Base-by-base conservation (phyloP, 257 asterid species). In the Solanum peruvianum region DNA sequence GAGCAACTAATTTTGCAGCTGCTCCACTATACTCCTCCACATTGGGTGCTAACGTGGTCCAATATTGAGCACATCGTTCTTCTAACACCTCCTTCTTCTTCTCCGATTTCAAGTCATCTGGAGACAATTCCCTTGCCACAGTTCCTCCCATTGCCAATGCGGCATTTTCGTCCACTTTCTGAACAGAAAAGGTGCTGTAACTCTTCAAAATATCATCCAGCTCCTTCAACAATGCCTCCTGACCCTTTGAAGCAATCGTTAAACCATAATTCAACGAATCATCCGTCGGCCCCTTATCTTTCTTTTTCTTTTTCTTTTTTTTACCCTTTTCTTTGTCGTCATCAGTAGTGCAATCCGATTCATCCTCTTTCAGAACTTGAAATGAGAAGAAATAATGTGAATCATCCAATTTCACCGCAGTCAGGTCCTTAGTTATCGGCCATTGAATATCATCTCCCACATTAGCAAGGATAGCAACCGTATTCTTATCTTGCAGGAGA, bases 11-110 rank as follows among this genome's bases (percentile, higher is more conserved):
- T 93, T 89, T 93, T n/a, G 99, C 98, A 1, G 99, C 99, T 2
- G 91, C 91, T 23, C 98, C 94, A 81, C 99, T 95, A 58, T 97
- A 97, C 71, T 97, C 99, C 90, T 97, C 99, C 86, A 97, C 99
- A 87, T 97, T 97, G 9, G 99, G 99, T 7, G 99, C 99, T 84
- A 97, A 86, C 0, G 99, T 93, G 3, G 99, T 97, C 99, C 99
- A 97, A 86, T 97, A 97, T 6, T 96, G 99, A 6, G 97, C 94
- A 62, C 99, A 97, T 67, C 94, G 91, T 87, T 97, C 97, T 90
- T 96, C 96, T 85, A 96, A 88, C 71, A 86, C 90, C 84, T 92
- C 94, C 94, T 90, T 94, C 94, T 93, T 94, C 92, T 92, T 91
- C 92, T 88, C 96, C 31, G 82, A 87, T 64, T 88, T 80, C 92